Base-by-base conservation (phyloP, 1,139 yeast species). In the Nakaseomyces bracarensis region DNA sequence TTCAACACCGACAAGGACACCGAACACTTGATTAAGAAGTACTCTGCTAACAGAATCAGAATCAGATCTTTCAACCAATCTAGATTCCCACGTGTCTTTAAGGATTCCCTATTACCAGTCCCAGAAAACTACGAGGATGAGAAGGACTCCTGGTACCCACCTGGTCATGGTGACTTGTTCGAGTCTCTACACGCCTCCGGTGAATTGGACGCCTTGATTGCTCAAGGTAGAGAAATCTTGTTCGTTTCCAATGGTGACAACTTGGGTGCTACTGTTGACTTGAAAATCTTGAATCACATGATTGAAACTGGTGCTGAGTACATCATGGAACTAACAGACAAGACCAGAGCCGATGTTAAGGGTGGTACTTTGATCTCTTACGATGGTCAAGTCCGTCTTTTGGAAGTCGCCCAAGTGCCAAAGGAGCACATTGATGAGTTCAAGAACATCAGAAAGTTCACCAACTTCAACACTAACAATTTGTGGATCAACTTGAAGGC, bases 401-500 rank as follows among this genome's bases (percentile, higher is more conserved):
- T 91, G 59, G 98, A 91, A 70, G 91, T 93, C 58, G 98, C 98
- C 39, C 98, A 91, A 72, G 98, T 91, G 50, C 97, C 98, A 63
- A 87, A 87, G 68, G 97, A 89, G 65, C 98, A 91, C 64, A 93
- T 87, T 49, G 98, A 93, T 70, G 98, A 91, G 63, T 91, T 91
- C 74, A 91, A 91, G 71, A 83, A 94, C 48, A 93, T 91, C 68
- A 91, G 93, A 71, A 91, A 91, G 70, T 91, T 91, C 73, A 91
- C 87, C 67, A 89, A 91, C 71, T 91, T 91, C 77, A 91, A 91
- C 75, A 91, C 98, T 50, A 91, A 91, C 67, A 91, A 91, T 70
- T 75, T 91, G 69, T 91, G 98, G 98, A 87, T 93, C 63, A 86
- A 89, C 67, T 76, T 91, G 65, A 82, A 80, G 64, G 97, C 98